phyloP scores from a whole-genome alignment of 1,139 yeast species.

The Diutina siamensis region DNA sequence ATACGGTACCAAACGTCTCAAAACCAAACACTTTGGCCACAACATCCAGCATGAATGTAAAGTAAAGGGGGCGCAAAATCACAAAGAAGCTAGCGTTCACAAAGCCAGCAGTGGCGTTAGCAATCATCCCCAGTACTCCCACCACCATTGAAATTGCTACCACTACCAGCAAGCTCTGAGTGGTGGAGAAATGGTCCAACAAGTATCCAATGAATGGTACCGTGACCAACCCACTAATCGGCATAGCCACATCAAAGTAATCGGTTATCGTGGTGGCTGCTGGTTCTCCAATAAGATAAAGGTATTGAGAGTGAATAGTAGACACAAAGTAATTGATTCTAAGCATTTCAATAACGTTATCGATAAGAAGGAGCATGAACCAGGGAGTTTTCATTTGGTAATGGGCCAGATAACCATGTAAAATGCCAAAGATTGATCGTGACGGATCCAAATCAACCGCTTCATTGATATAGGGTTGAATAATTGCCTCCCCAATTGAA shows the following conservation, averaged over 20 bases:
- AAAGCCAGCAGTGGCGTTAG: conserved; percentile 41
- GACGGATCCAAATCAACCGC: conserved; percentile 23
- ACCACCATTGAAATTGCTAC: conserved; percentile 43
- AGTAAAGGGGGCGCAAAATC: conserved; percentile 83
- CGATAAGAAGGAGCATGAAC: conserved; percentile 66
- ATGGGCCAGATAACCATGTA: conserved; percentile 54
- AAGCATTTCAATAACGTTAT: conserved; percentile 80
- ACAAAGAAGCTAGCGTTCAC: conserved; percentile 61
- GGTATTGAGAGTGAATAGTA: conserved; percentile 70
- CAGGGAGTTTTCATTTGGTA: conserved; percentile 66
- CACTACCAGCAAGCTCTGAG: conserved; percentile 44
- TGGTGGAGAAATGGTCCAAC: conserved; percentile 61
- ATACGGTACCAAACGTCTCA: conserved; percentile 84
- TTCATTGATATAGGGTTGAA: conserved; percentile 31
- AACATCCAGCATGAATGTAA: conserved; percentile 84
- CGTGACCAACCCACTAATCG: conserved; percentile 75
- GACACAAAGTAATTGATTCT: conserved; percentile 89
- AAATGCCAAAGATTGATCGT: conserved; percentile 60
- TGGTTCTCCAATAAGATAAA: conserved; percentile 42
- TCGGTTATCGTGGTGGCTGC: conserved; percentile 51
- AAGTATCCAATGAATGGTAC: conserved; percentile 82
- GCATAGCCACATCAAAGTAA: conserved; percentile 75
- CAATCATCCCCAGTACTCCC: conserved; percentile 56
- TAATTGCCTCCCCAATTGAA: conserved; percentile 35
- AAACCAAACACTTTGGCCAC: conserved; percentile 91